These are phyloP conservation scores for Penicillium tannophilum DNA, from an alignment of 495 filamentous ascomycete species.

Conservation along the genomic window DNA sequence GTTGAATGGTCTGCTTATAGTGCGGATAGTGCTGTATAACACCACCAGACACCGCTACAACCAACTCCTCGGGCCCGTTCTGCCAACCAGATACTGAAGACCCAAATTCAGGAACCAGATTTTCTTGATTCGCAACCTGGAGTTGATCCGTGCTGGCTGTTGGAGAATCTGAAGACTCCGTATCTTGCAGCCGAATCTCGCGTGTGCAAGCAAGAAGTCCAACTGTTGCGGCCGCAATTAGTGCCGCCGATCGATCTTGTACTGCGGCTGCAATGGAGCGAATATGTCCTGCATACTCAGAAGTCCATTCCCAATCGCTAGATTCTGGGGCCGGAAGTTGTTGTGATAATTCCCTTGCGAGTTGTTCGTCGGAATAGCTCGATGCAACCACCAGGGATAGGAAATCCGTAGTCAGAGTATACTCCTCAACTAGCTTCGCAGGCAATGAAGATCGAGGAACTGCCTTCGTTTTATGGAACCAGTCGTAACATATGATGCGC, in stretches of 20 bases:
- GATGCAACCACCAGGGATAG: conserved; percentile 59
- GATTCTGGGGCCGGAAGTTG: conserved; percentile 49
- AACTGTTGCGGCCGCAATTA: conserved; percentile 66
- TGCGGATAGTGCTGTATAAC: conserved; percentile 72
- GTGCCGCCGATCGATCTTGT: conserved; percentile 61
- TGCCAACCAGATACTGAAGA: conserved; percentile 26
- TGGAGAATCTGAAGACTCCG: conserved; percentile 1
- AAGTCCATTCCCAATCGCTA: conserved; percentile 55
- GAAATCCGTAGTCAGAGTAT: conserved; percentile 67
- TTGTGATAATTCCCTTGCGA: conserved; percentile 47
- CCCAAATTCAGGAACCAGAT: conserved; percentile 8
- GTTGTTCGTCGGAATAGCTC: conserved; percentile 32
- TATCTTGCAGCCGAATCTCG: conserved; percentile 51
- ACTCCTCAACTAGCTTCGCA: conserved; percentile 46
- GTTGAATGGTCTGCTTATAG: conserved; percentile 62
- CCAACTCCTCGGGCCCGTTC: conserved; percentile 54
- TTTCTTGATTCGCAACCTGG: background rate
- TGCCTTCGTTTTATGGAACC: conserved; percentile 46
- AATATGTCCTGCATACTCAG: conserved; percentile 53
- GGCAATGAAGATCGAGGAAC: conserved; percentile 42
- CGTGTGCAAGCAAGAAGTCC: conserved; percentile 62
- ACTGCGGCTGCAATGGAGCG: conserved; percentile 59
- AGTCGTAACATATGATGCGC: conserved; percentile 64
- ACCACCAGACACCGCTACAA: conserved; percentile 71
- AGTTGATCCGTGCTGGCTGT: background rate